A percentile compares a stretch with the other conserved stretches of the same genome.
Conservation (phyloP, 2,329 filamentous ascomycete species). For the Phyllosticta citrichinensis region DNA sequence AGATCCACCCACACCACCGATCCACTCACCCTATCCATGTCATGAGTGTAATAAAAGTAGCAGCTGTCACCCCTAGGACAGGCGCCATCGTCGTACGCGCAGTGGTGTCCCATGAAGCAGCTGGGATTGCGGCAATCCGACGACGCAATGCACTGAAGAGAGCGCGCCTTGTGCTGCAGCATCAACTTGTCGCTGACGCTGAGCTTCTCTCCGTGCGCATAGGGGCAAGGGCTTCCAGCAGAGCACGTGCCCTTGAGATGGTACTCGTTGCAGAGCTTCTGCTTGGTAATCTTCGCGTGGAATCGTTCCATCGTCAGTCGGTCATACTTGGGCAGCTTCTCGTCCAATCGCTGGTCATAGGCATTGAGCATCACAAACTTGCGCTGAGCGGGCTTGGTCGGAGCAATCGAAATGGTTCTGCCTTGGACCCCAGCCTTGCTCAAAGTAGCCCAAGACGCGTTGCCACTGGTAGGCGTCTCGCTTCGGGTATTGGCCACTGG, state of each 20-base stretch:
- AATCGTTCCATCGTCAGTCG: constrained; percentile 19
- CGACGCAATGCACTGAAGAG: constrained; percentile 18
- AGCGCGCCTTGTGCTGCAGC: constrained; percentile 26
- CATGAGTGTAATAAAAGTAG: constrained; percentile 24
- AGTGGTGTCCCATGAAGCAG: constrained; percentile 26
- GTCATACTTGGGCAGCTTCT: constrained; percentile 24
- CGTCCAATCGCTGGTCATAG: constrained; percentile 33
- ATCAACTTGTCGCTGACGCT: constrained; percentile 22
- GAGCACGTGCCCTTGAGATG: constrained; percentile 27
- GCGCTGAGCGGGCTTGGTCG: constrained; percentile 19
- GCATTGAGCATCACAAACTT: constrained; percentile 34
- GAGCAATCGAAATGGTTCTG: constrained; percentile 57
- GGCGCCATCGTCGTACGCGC: constrained; percentile 14
- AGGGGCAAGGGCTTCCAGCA: constrained; percentile 23
- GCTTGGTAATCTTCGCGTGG: constrained; percentile 17
- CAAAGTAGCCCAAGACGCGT: constrained; percentile 29
- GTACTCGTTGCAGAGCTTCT: constrained; percentile 29
- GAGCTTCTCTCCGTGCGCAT: constrained; percentile 24
- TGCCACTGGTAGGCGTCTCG: constrained; percentile 13
- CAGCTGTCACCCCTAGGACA: constrained; percentile 24
- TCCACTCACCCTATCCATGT: constrained; percentile 20
- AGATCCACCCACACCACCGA: no score
- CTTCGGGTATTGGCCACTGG: constrained; percentile 12
- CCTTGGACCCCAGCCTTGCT: constrained; percentile 68
- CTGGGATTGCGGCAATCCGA: constrained; percentile 21